These are phyloP conservation scores for Agaricus sinodeliciosus DNA, from an alignment of 768 basidiomycete genomes.

Conservation along the genomic window DNA sequence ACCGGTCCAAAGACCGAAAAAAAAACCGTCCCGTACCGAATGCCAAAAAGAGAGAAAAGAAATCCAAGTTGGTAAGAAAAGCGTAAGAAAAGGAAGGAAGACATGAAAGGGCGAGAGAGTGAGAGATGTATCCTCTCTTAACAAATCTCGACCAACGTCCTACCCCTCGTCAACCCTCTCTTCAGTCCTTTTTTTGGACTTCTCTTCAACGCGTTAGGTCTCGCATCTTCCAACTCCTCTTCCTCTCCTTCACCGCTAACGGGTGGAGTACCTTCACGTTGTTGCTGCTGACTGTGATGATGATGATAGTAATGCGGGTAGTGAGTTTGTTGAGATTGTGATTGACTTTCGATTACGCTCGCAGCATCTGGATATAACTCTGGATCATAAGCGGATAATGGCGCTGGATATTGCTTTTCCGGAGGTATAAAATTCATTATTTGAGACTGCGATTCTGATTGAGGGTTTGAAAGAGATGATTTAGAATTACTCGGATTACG, in stretches of 20 bases:
- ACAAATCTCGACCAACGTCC: slow-evolving; percentile 26
- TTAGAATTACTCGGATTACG: background rate
- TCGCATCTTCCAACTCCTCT: slow-evolving; percentile 7
- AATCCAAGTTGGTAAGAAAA: too few relatives aligned
- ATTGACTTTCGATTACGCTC: slow-evolving; percentile 19
- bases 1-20: too few relatives aligned
- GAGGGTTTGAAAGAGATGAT: background rate
- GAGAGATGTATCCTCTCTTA: background rate
- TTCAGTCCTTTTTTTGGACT: slow-evolving; percentile 15
- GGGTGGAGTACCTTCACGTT: background rate
- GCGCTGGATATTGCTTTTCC: slow-evolving; percentile 30
- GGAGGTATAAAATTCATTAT: slow-evolving; percentile 12
- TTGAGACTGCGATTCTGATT: background rate
- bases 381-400: slow-evolving; percentile 28
- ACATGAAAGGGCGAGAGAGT: too few relatives aligned
- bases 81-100: too few relatives aligned
- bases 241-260: slow-evolving; percentile 5
- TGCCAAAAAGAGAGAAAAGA: too few relatives aligned
- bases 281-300: background rate
- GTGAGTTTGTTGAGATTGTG: slow-evolving; percentile 3
- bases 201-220: slow-evolving; percentile 9
- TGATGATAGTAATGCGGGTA: background rate
- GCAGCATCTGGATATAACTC: slow-evolving; percentile 30
- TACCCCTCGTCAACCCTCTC: slow-evolving; percentile 24
- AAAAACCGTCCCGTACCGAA: too few relatives aligned